phyloP scores from a whole-genome alignment of 441 rosid genomes.

The Gossypium lobatum region DNA sequence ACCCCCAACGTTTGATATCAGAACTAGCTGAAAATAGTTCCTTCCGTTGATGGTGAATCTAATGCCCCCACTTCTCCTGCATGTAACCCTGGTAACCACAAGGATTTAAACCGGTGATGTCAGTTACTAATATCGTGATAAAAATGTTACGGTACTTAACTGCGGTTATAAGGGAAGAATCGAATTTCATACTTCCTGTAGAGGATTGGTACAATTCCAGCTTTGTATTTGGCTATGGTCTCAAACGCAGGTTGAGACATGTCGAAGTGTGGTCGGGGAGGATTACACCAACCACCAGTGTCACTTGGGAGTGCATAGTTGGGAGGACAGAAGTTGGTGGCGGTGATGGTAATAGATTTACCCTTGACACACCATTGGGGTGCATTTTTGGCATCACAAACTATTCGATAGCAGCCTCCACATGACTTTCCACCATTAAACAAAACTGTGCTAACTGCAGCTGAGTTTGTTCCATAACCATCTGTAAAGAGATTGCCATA shows the following conservation, averaged over 20 bases:
- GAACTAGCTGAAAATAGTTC: conserved; percentile 54
- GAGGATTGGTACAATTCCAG: conserved; percentile 52
- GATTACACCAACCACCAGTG: conserved; percentile 80
- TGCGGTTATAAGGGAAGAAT: no score
- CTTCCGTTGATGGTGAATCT: conserved; percentile 55
- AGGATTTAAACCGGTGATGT: no score
- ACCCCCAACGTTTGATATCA: conserved; percentile 65
- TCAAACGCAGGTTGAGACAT: conserved; percentile 62
- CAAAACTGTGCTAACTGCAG: conserved; percentile 61
- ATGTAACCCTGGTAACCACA: conserved; percentile 36
- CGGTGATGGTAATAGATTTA: conserved; percentile 50
- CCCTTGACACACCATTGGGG: conserved; percentile 68
- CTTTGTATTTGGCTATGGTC: conserved; percentile 53
- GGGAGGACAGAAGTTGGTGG: conserved; percentile 80
- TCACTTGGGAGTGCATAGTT: conserved; percentile 51
- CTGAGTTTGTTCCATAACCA: conserved; percentile 51
- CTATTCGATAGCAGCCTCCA: conserved; percentile 62
- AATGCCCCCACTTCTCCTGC: conserved; percentile 51
- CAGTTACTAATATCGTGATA: no score
- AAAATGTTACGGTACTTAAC: no score
- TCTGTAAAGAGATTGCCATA: conserved; percentile 62
- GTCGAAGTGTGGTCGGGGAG: conserved; percentile 63
- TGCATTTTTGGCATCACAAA: conserved; percentile 42
- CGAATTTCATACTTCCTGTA: conserved; percentile 36
- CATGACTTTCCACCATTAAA: conserved; percentile 58